Conservation (phyloP, 257 asterid genomes). For the Handroanthus guayacan region DNA sequence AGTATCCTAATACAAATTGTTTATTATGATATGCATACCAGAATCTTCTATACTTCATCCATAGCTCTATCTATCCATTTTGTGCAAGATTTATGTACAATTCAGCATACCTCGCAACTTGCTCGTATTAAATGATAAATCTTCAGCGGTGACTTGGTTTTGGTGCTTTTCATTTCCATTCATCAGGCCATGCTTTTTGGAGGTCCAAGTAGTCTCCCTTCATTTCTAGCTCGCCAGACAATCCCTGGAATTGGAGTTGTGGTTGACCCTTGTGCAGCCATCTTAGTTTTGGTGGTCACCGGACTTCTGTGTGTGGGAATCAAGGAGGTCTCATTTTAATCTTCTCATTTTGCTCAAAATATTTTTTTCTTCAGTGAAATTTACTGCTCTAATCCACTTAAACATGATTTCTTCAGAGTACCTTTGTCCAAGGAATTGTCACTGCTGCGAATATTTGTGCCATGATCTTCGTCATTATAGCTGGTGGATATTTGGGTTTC, state of each 20-base stretch:
- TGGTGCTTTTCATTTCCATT: conserved; percentile 2
- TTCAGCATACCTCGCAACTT: neutral
- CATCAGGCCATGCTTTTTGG: conserved; percentile 90
- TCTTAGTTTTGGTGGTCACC: conserved; percentile 78
- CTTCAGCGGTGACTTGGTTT: conserved; percentile 22
- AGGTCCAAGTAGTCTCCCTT: conserved; percentile 82
- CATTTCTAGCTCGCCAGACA: conserved; percentile 80
- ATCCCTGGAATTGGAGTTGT: conserved; percentile 78
- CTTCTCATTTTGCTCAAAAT: conserved; percentile 10
- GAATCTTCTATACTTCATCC: too few relatives aligned
- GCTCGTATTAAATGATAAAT: neutral
- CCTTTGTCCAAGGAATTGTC: conserved; percentile 88
- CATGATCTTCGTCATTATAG: conserved; percentile 88
- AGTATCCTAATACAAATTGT: too few relatives aligned
- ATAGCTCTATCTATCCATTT: neutral
- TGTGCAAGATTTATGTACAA: neutral
- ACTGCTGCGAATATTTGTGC: conserved; percentile 87
- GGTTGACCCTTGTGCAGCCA: conserved; percentile 94
- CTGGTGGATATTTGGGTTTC: conserved; percentile 95
- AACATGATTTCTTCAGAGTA: conserved; percentile 64
- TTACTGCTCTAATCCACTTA: conserved; percentile 22
- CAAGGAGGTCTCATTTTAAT: conserved; percentile 71
- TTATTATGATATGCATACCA: too few relatives aligned
- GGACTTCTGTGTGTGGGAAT: conserved; percentile 89
- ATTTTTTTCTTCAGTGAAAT: neutral